phyloP scores from a whole-genome alignment of 306 rosid species.

The Cucumis melo region DNA sequence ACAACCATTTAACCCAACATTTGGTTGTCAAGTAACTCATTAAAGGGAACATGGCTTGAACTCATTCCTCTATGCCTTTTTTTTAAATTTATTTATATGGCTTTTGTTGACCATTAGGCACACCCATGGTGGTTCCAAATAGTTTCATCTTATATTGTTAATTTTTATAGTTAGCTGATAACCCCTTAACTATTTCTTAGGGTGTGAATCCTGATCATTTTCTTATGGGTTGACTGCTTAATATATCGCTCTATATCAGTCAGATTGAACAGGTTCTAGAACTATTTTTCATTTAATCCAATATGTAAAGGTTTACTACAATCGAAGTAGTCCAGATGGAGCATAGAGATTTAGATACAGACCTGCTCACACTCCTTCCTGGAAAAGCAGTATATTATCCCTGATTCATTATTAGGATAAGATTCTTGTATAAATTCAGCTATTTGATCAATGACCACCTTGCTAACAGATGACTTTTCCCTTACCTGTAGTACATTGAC shows the following conservation, averaged over 20 bases:
- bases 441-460: conserved; percentile 71
- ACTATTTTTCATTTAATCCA: not conserved
- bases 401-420: conserved; percentile 67
- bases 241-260: not conserved
- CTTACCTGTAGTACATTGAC: conserved; percentile 42
- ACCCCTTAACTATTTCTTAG: not conserved
- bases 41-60: no score
- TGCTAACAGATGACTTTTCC: conserved; percentile 77
- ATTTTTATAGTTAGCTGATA: not conserved
- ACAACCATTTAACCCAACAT: no score
- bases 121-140: no score
- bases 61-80: no score
- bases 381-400: conserved; percentile 92
- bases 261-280: not conserved
- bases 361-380: conserved; percentile 97
- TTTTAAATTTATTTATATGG: no score
- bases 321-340: not conserved
- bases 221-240: not conserved
- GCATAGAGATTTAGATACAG: not conserved
- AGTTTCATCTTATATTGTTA: not conserved
- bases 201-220: not conserved
- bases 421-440: conserved; percentile 56
- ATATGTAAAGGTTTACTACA: not conserved
- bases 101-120: no score
- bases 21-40: no score